Conservation (phyloP, 148 eudicot species). For the Rhododendron kiyosumense region DNA sequence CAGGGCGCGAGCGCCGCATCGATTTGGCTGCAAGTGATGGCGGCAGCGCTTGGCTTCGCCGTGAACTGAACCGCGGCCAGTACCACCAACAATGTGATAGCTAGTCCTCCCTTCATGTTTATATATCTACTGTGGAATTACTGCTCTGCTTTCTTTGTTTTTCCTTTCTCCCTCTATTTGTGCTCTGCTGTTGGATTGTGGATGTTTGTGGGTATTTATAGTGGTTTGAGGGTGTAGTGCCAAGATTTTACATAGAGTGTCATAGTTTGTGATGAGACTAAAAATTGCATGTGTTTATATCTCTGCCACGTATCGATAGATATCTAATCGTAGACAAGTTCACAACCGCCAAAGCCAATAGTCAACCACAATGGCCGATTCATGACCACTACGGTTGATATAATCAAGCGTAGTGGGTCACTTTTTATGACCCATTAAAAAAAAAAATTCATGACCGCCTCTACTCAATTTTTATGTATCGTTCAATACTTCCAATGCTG, state of each 20-base stretch:
- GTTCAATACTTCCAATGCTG: too few species aligned
- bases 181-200: background rate
- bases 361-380: background rate
- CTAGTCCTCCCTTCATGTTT: slow-evolving; percentile 2
- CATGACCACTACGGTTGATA: too few species aligned
- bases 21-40: background rate
- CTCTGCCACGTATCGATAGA: too few species aligned
- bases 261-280: too few species aligned
- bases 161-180: background rate
- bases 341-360: too few species aligned
- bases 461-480: too few species aligned
- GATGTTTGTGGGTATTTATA: background rate
- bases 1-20: background rate
- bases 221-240: background rate
- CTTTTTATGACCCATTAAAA: too few species aligned
- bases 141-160: background rate
- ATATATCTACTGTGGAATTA: too few species aligned
- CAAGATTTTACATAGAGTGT: background rate
- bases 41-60: background rate
- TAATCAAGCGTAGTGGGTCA: too few species aligned
- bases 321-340: too few species aligned
- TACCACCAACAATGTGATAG: slow-evolving; percentile 6
- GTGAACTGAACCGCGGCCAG: background rate
- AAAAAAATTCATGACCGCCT: too few species aligned
- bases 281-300: too few species aligned